Base-by-base conservation (phyloP, 352 stramenopile genomes). In the Ophiocytium majus region DNA sequence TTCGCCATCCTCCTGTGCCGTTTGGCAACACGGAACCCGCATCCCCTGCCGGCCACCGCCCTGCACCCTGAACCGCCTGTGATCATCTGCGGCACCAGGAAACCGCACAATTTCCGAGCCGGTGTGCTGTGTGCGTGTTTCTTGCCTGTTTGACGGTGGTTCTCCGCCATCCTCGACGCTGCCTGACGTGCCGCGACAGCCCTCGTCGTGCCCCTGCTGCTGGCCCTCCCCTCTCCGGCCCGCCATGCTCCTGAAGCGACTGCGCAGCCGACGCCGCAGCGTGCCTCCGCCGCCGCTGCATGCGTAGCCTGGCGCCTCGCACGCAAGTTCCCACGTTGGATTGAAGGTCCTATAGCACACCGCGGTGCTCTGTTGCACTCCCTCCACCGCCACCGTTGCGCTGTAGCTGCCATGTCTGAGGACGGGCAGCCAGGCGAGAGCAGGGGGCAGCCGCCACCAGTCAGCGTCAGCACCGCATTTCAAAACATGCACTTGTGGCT, bases 351-450 rank as follows among this genome's bases (percentile, higher is more conserved):
- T 35, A 14, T 78, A 14, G 35, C 66, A 78, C 5, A 78, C 66
- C 14, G 5, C 32, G 14, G 66, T 78, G 66, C 66, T 78, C 66
- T 17, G 66, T 14, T 78, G 66, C 32, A 17, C 66, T 5, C 66
- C 66, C 17, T 78, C 66, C 35, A 78, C 66, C 35, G 66, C 14
- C 32, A 78, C 66, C 14, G 32, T 78, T 5, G 66, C 66, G 35
- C 66, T 78, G 14, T 78, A 78, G 35, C 35, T 78, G 5, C 66
- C 66, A 78, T 5, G 32, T 43, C 66, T 78, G 35, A 78, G 35
- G 5, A 57, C 5, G 14, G 43, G 43, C 43, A 57, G n/a, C n/a
- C n/a, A n/a, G n/a, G n/a, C n/a, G n/a, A n/a, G n/a, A n/a, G n/a
- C n/a, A n/a, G n/a, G n/a, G n/a, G n/a, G n/a, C n/a, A n/a, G n/a